These are phyloP conservation scores for Naegleria fowleri DNA, from an alignment of 208 protist genomes.

Conservation along the genomic window DNA sequence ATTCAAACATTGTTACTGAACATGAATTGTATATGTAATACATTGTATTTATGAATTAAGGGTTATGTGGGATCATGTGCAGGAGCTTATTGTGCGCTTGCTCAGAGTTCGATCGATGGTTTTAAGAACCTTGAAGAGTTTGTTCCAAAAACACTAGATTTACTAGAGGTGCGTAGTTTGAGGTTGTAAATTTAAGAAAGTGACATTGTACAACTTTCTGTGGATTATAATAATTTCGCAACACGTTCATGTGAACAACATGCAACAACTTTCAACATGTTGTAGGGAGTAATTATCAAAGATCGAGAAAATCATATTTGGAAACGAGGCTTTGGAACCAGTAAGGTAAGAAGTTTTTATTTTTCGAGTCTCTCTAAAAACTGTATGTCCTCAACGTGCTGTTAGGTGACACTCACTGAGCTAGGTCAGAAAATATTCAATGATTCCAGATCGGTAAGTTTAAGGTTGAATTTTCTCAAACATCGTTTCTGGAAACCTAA, in stretches of 20 bases:
- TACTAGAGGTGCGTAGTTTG: background rate
- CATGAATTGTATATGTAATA: no score
- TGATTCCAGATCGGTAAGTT: background rate
- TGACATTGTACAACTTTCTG: no score
- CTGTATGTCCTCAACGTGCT: no score
- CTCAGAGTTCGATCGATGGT: background rate
- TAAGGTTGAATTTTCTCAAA: no score
- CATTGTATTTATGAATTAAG: no score
- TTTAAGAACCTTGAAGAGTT: background rate
- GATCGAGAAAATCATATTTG: background rate
- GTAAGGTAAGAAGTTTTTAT: no score
- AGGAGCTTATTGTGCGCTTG: background rate
- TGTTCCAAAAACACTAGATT: background rate
- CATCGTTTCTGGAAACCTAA: no score
- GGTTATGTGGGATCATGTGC: conserved; percentile 8
- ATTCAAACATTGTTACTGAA: no score
- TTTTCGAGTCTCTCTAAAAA: no score
- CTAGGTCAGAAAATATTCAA: background rate
- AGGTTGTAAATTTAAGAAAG: no score
- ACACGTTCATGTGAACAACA: background rate
- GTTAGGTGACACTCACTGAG: background rate
- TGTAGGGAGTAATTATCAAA: background rate
- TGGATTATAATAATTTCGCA: no score
- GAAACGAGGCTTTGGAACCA: background rate
- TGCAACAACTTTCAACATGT: background rate